A percentile compares a stretch with the other conserved stretches of the same genome.
Evolutionary conservation across 345 rosid species (phyloP).

Genomic region (Pistacia integerrima): DNA sequence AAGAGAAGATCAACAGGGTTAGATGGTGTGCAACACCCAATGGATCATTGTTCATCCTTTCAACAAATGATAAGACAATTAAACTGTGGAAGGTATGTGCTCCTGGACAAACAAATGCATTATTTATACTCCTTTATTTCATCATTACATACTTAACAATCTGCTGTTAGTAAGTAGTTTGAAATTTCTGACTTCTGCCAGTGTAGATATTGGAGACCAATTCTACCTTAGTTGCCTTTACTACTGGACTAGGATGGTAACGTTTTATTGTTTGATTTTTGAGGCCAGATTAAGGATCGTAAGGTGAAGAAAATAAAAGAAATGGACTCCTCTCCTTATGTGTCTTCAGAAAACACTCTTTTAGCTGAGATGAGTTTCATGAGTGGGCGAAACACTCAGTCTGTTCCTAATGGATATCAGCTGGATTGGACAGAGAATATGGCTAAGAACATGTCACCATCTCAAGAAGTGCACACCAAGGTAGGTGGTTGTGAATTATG

Average conservation of each 20-base stretch:
- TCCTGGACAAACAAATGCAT: neutral
- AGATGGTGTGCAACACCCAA: constrained; percentile 57
- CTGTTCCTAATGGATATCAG: constrained; percentile 39
- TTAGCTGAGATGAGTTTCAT: constrained; percentile 57
- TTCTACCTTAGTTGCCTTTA: neutral
- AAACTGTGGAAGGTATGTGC: constrained; percentile 69
- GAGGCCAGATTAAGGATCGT: constrained; percentile 50
- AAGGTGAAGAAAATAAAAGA: constrained; percentile 54
- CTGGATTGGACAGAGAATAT: constrained; percentile 35
- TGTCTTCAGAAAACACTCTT: constrained; percentile 57
- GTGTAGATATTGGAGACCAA: neutral
- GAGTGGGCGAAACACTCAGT: constrained; percentile 31
- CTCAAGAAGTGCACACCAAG: constrained; percentile 34
- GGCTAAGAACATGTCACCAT: constrained; percentile 24
- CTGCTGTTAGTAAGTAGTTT: neutral
- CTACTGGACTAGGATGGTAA: constrained; percentile 8
- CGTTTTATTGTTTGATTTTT: constrained; percentile 16
- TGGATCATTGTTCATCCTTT: constrained; percentile 53
- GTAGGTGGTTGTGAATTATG: constrained; percentile 29
- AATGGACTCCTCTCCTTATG: constrained; percentile 33
- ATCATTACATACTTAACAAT: neutral
- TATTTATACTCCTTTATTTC: constrained; percentile 3
- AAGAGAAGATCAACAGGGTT: constrained; percentile 61
- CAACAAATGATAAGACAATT: constrained; percentile 70
- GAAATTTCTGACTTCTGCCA: neutral